Percentiles rank a stretch among this genome's conserved stretches.
Evolutionary conservation across 1,284 basidiomycete species (phyloP).

Genomic region (Chalciporus sp.): DNA sequence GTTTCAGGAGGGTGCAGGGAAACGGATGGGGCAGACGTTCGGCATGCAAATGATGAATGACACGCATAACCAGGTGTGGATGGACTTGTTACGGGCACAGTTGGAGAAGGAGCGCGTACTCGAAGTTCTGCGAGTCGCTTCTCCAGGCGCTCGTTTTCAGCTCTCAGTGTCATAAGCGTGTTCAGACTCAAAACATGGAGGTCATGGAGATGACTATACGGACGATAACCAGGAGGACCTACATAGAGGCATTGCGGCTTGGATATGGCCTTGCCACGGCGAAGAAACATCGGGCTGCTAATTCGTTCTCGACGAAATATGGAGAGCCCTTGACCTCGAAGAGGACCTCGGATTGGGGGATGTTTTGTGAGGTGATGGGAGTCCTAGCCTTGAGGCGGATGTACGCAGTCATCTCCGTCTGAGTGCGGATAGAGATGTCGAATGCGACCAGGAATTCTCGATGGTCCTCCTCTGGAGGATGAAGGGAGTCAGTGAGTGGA

Average conservation of each 20-base stretch:
- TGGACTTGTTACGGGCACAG: conserved; percentile 17
- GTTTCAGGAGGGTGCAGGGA: conserved; percentile 14
- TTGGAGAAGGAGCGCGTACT: conserved; percentile 25
- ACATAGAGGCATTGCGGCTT: conserved; percentile 72
- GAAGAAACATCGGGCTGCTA: conserved; percentile 61
- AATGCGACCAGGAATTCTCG: conserved; percentile 58
- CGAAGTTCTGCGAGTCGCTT: conserved; percentile 50
- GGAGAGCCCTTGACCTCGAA: conserved; percentile 77
- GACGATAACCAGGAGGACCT: conserved; percentile 28
- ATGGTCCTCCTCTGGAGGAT: conserved; percentile 59
- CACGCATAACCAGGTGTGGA: conserved; percentile 21
- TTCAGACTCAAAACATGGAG: conserved; percentile 56
- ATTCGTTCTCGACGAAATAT: conserved; percentile 48
- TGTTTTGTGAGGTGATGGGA: conserved; percentile 13
- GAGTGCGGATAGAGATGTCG: conserved; percentile 50
- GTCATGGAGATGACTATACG: conserved; percentile 8
- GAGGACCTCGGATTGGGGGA: conserved; percentile 50
- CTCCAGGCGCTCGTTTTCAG: conserved; percentile 73
- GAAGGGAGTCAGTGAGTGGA: conserved; percentile 1
- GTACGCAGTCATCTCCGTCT: conserved; percentile 58
- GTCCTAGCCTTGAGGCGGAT: conserved; percentile 54
- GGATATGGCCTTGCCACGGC: conserved; percentile 78
- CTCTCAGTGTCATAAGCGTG: conserved; percentile 76
- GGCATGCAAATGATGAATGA: conserved; percentile 15
- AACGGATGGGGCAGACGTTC: conserved; percentile 10